phyloP scores from a whole-genome alignment of 2,329 filamentous ascomycete species.

The Aspergillus niger region DNA sequence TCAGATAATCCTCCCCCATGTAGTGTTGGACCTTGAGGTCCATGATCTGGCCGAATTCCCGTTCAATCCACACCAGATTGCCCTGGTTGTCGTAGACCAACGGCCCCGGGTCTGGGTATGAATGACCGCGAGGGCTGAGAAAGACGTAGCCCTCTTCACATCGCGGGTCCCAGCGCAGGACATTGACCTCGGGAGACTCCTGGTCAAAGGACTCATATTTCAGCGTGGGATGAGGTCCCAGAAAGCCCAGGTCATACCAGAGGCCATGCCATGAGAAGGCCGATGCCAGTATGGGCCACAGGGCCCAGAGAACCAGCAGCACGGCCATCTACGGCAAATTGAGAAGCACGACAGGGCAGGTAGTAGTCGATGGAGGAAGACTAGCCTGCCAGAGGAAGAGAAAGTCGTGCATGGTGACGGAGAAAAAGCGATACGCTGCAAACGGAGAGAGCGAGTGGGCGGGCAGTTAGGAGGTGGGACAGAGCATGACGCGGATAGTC shows the following conservation, averaged over 20 bases:
- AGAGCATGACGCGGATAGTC: conserved; percentile 10
- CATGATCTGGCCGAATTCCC: conserved; percentile 44
- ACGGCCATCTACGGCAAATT: conserved; percentile 3
- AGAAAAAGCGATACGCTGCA: background rate
- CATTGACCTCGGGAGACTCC: conserved; percentile 14
- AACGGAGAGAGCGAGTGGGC: background rate
- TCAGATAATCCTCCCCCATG: conserved; percentile 47
- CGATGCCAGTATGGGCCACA: conserved; percentile 7
- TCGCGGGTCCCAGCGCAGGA: conserved; percentile 20
- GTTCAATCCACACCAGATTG: conserved; percentile 34
- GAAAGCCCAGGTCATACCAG: conserved; percentile 19
- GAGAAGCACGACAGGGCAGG: too few relatives aligned
- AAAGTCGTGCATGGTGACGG: background rate
- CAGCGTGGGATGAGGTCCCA: conserved; percentile 15
- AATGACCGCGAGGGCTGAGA: conserved; percentile 38
- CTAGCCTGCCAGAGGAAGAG: background rate
- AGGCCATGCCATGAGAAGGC: conserved; percentile 19
- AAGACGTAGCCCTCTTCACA: conserved; percentile 45
- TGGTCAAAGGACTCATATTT: conserved; percentile 17
- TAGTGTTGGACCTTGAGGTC: conserved; percentile 51
- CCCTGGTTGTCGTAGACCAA: conserved; percentile 40
- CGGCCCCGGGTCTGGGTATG: conserved; percentile 39
- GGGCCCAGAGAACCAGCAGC: conserved; percentile 6
- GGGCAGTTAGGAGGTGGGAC: background rate
- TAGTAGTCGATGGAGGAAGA: background rate